These are phyloP conservation scores for Cladophialophora immunda DNA, from an alignment of 2,329 filamentous ascomycete genomes.

Conservation along the genomic window DNA sequence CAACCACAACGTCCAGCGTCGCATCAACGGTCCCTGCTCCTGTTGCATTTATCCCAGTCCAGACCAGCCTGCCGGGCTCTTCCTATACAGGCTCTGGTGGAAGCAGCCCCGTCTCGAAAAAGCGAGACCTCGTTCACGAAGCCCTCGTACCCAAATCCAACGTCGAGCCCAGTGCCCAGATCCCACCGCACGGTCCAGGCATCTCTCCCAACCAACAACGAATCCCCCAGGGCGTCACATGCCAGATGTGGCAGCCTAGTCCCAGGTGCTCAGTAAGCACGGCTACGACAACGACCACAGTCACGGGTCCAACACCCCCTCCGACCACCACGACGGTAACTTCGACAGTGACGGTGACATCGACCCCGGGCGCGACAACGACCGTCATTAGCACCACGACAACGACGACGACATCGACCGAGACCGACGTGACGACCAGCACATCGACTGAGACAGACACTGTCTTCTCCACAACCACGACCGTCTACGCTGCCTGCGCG, in stretches of 20 bases:
- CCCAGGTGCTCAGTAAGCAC: conserved; percentile 7
- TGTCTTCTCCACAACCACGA: neutral
- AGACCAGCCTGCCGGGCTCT: neutral
- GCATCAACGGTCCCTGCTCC: conserved; percentile 5
- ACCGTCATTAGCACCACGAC: conserved; percentile 8
- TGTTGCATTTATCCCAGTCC: neutral
- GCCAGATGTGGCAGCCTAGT: conserved; percentile 6
- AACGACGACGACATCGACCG: conserved; percentile 3
- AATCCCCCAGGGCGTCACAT: conserved; percentile 2
- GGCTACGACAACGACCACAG: conserved; percentile 3
- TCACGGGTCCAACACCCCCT: conserved; percentile 2
- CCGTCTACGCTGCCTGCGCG: neutral
- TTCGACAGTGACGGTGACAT: conserved; percentile 2
- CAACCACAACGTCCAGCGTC: conserved; percentile 6
- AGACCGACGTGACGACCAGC: neutral
- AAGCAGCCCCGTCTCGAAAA: neutral
- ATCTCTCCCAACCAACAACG: conserved; percentile 5
- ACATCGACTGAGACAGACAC: neutral
- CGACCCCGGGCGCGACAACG: conserved; percentile 2
- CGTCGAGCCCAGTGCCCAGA: neutral
- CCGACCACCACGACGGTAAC: conserved; percentile 2
- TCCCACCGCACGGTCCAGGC: conserved; percentile 5
- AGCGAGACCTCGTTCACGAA: conserved; percentile 4
- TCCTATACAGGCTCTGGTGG: neutral
- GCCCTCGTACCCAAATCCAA: conserved; percentile 6